Conservation (phyloP, 2,329 filamentous ascomycete species). For the Ascochyta lentis region DNA sequence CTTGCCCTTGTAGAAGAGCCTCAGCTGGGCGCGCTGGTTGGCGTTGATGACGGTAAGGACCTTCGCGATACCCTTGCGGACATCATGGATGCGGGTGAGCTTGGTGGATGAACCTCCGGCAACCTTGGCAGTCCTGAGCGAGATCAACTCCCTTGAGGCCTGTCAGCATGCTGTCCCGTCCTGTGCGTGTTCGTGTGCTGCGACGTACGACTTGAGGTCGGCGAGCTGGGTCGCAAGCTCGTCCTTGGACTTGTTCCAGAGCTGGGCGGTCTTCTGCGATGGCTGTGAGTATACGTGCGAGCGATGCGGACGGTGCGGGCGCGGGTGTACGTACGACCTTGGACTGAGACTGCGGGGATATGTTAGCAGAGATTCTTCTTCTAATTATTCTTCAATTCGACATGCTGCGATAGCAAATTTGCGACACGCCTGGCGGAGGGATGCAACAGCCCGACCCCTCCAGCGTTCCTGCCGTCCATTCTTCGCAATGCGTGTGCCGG, state of each 20-base stretch:
- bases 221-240: slow-evolving; percentile 79
- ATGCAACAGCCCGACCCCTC: slow-evolving; percentile 25
- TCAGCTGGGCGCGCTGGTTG: slow-evolving; percentile 95
- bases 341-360: slow-evolving; percentile 25
- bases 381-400: neutral
- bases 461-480: slow-evolving; percentile 7
- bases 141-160: slow-evolving; percentile 74
- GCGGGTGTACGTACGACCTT: slow-evolving; percentile 64
- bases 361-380: slow-evolving; percentile 16
- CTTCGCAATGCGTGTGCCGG: slow-evolving; percentile 21
- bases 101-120: slow-evolving; percentile 89
- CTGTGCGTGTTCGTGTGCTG: slow-evolving; percentile 8
- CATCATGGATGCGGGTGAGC: slow-evolving; percentile 82
- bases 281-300: slow-evolving; percentile 44
- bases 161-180: slow-evolving; percentile 38
- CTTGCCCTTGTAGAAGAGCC: slow-evolving; percentile 99
- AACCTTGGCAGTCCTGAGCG: slow-evolving; percentile 98
- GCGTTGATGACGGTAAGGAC: slow-evolving; percentile 99
- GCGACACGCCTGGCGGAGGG: slow-evolving; percentile 28
- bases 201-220: slow-evolving; percentile 48
- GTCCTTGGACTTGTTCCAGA: slow-evolving; percentile 99
- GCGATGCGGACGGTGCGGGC: slow-evolving; percentile 33
- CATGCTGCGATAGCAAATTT: slow-evolving; percentile 24
- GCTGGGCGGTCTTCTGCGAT: slow-evolving; percentile 78
- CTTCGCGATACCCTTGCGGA: slow-evolving; percentile 99